Evolutionary conservation across 176 grass and related monocot genomes (phyloP), one percentile per base, ranked within the genome.

Genomic region (Eragrostis nindensis): DNA sequence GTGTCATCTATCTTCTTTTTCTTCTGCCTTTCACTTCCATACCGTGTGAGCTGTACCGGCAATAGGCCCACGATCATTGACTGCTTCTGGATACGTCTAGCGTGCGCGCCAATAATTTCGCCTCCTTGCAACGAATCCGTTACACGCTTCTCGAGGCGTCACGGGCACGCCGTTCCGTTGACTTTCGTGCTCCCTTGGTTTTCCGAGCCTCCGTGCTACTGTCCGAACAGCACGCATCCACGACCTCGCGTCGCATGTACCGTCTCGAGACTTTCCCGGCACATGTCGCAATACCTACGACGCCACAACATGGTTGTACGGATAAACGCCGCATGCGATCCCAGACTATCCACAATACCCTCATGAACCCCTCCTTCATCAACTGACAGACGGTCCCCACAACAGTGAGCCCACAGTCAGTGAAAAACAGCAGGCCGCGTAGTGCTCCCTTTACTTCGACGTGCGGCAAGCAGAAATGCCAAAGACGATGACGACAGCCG

Each of bases 91-190:
- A 44, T 44, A 55, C 41, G 21, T 24, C 5, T 9, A 30, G 21
- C 16, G 19, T 39, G 16, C 24, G 3, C 41, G 56, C 32, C 60
- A 83, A 83, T 68, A 79, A 84, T 73, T 68, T 74, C 68, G 4
- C 0, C 41, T 19, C 50, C 66, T 48, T 36, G 11, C 47, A 68
- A 67, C 64, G 74, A 74, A 57, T 12, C 68, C 68, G 18, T 44
- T 45, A 13, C 69, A 68, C 76, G 63, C 4, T 8, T 75, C 69
- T 36, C 19, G 81, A 84, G 76, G 52, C 75, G 52, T 84, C 81
- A 69, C 62, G 46, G 44, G 70, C 52, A 69, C 76, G 77, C 71
- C 87, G 82, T 85, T 49, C 57, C 76, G 50, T 38, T 57, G 24
- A 1, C 79, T 85, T 59, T 54, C 87, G 77, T 77, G 70, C 15